Base-by-base conservation (phyloP, 2,329 filamentous ascomycete genomes). In the Colletotrichum tropicale region DNA sequence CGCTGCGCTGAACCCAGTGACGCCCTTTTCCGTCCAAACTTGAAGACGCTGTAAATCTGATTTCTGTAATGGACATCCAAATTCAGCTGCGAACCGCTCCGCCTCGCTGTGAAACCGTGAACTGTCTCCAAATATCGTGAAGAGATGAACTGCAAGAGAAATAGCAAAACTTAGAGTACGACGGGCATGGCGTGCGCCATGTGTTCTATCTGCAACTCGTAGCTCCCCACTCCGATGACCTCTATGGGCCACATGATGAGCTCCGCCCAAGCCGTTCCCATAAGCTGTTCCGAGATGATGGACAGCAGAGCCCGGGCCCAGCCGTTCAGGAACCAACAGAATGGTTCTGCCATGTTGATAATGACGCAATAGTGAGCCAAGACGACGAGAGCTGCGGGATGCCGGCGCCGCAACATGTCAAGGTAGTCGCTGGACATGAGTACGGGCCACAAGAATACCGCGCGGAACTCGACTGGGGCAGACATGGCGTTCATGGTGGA, bases 301-400 rank as follows among this genome's bases (percentile, higher is more conserved):
- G 70, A 68, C 10, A 74, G 15, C 36, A 76, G 48, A 28, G 70
- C 24, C 15, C 70, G 48, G 6, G 74, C 66, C 76, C 76, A 77
- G 15, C 76, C 71, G 36, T 66, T 58, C 6, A 75, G 70, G 28
- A 78, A 80, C 79, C 79, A 80, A 28, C 73, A 78, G 55, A 74
- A 76, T 3, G 76, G 65, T 71, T 80, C 78, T 5, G 78, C 75
- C 56, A 69, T 34, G n/a, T 75, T 56, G 30, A 81, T 72, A 32
- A 81, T 66, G 38, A 79, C 77, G 52, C 80, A 81, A 70, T 80
- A 81, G 67, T 79, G 74, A 36, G 77, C 77, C 16, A 80, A 67
- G 6, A 81, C 73, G 6, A 76, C 70, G 16, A 80, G 68, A 1
- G 78, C 78, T 8, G 72, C 72, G 16, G 79, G 78, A 43, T 78